Base-by-base conservation (phyloP, 2,329 filamentous ascomycete species). In the Exophiala sp. region DNA sequence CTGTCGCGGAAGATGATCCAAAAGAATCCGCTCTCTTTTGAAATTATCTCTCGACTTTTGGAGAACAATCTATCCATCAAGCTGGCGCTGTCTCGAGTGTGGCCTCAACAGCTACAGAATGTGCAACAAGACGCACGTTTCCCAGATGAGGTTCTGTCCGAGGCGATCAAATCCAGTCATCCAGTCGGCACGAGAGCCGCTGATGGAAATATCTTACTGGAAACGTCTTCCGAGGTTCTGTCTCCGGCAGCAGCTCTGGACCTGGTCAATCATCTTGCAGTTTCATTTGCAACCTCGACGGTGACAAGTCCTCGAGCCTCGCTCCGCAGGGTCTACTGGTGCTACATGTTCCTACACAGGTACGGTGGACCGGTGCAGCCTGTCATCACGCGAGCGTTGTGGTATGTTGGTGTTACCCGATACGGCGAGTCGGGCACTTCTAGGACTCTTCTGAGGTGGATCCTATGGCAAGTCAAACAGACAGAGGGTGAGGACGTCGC, bases 401-500 rank as follows among this genome's bases (percentile, higher is more conserved):
- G 76, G 49, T 67, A 72, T 56, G 71, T 73, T 18, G 76, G 73
- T 13, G 64, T 79, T 19, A 64, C 70, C 19, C 65, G 74, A 13
- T 70, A 66, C 30, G 65, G 73, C 13, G 62, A 67, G 16, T 64
- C 66, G 24, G 66, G 67, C 1, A 51, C 58, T 2, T 58, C 66
- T 10, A 59, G 57, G 0, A 55, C 55, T 22, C 65, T 66, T 49
- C 65, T 74, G 46, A 57, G 62, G 24, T 78, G 70, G 60, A 68
- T 78, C 4, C 56, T 75, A 35, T 53, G 60, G n/a, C 53, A 70
- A n/a, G 68, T 77, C 16, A 55, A 58, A 27, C 54, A 64, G 21
- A 59, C 71, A 11, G 76, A 78, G 53, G 71, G 72, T 0, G 51
- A 63, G 2, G 64, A 69, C 16, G 65, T 72, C 4, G 70, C 72